Base-by-base conservation (phyloP, 371 early-diverging fungal species). In the Mortierella sp. region DNA sequence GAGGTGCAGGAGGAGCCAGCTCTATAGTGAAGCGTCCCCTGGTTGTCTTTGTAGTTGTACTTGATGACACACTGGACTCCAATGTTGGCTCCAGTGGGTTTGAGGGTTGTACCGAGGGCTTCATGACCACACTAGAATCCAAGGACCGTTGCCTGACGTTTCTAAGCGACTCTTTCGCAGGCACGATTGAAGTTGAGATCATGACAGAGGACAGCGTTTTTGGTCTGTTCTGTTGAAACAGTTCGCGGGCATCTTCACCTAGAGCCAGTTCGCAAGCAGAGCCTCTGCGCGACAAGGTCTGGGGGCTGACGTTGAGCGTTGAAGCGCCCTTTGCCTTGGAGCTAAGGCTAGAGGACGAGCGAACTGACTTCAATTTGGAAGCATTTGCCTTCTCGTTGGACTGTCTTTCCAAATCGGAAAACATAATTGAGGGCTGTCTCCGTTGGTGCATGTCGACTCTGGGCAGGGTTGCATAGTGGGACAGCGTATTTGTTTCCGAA, bases 21-120 rank as follows among this genome's bases (percentile, higher is more conserved):
- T 78, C 79, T 59, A 78, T 78, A n/a, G 68, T 78, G 63, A 78
- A 78, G 40, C 79, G 69, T 17, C 79, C 79, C 4, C 70, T 51
- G 12, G 73, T 78, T 8, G 69, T 68, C 9, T 59, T 78, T 31
- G 63, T 69, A 1, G 79, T 78, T 29, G 66, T 34, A 13, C 56
- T 19, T 29, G 51, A 19, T 35, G 61, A n/a, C 19, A 66, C 55
- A 54, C 31, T 37, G 6, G 68, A 53, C 5, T 43, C 42, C 2
- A 32, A 34, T 22, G 64, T 31, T 10, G 47, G 57, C 28, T 53
- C 32, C 12, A 54, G 40, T 7, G 40, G 3, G 37, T 61, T 59
- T 2, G n/a, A 51, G 29, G 59, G 37, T 9, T 49, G 23, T 8
- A 32, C 23, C n/a, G 17, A 15, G 6, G 54, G 9, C 5, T 26